phyloP scores from a whole-genome alignment of 2,329 filamentous ascomycete species.

The Pseudogymnoascus sp. region DNA sequence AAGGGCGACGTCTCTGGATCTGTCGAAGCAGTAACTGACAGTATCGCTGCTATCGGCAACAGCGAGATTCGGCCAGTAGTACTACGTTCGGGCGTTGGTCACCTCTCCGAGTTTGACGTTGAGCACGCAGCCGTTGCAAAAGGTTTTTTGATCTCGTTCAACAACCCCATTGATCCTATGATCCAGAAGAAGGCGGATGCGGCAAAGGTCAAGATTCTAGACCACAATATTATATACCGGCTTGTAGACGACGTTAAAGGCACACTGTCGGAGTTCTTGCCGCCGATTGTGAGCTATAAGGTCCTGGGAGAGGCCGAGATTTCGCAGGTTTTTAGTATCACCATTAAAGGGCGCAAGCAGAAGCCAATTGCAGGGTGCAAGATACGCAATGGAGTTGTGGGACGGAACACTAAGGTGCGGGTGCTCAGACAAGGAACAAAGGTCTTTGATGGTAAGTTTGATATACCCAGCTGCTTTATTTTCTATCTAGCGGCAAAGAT shows the following conservation, averaged over 20 bases:
- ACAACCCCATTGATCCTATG: slow-evolving; percentile 59
- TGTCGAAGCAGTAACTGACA: slow-evolving; percentile 78
- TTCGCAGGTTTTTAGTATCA: slow-evolving; percentile 75
- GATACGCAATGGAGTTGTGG: slow-evolving; percentile 72
- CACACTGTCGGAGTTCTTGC: slow-evolving; percentile 61
- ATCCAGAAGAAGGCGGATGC: slow-evolving; percentile 64
- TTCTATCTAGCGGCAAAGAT: not conserved
- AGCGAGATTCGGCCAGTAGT: slow-evolving; percentile 74
- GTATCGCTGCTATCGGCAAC: slow-evolving; percentile 71
- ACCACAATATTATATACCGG: slow-evolving; percentile 82
- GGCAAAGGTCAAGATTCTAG: slow-evolving; percentile 67
- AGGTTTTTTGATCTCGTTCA: slow-evolving; percentile 80
- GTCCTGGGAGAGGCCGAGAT: slow-evolving; percentile 87
- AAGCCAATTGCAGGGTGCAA: slow-evolving; percentile 80
- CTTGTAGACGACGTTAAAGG: slow-evolving; percentile 65
- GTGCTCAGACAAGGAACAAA: slow-evolving; percentile 64
- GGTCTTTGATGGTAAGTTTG: slow-evolving; percentile 70
- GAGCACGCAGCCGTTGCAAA: slow-evolving; percentile 75
- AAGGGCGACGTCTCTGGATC: slow-evolving; percentile 93
- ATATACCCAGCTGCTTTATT: slow-evolving; percentile 7
- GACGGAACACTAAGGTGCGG: slow-evolving; percentile 56
- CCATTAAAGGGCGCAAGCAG: slow-evolving; percentile 61
- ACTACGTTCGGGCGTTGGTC: slow-evolving; percentile 69
- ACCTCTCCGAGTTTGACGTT: slow-evolving; percentile 77
- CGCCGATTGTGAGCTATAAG: slow-evolving; percentile 57